Evolutionary conservation across 306 rosid genomes (phyloP).

Genomic region (Gastrolobium villosum): DNA sequence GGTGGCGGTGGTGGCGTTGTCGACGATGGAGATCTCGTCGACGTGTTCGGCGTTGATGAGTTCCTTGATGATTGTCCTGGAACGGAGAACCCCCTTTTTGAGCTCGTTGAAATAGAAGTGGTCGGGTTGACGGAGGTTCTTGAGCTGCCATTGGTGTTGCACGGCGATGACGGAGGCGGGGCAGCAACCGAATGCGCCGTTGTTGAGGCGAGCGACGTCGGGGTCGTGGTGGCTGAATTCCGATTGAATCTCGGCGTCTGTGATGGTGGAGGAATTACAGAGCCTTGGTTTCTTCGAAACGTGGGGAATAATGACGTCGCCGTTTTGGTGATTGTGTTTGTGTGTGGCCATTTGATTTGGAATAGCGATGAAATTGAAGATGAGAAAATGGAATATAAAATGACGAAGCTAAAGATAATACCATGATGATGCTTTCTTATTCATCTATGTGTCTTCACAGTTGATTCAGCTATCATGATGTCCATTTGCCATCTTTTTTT

Average conservation of each 20-base stretch:
- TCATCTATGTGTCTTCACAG: no score
- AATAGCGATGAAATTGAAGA: no score
- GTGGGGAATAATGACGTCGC: conserved; percentile 52
- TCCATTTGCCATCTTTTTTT: no score
- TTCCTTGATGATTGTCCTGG: conserved; percentile 60
- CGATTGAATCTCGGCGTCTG: conserved; percentile 60
- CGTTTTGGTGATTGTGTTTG: conserved; percentile 55
- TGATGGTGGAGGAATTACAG: conserved; percentile 47
- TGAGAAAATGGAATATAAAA: no score
- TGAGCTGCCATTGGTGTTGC: conserved; percentile 65
- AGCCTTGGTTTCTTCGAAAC: conserved; percentile 62
- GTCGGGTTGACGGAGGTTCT: conserved; percentile 77
- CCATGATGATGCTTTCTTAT: no score
- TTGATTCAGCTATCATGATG: no score
- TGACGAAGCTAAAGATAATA: no score
- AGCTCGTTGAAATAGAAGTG: conserved; percentile 75
- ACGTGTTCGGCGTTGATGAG: conserved; percentile 72
- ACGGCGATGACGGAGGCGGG: conserved; percentile 66
- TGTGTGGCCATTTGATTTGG: no score
- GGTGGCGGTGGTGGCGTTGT: conserved; percentile 91
- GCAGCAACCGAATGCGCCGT: conserved; percentile 69
- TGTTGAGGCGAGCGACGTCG: conserved; percentile 75
- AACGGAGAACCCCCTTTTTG: conserved; percentile 57
- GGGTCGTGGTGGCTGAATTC: conserved; percentile 80
- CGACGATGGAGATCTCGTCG: conserved; percentile 83